Percentiles rank a stretch among this genome's conserved stretches.
Conservation (phyloP, 306 rosid species). For the Sophora flavescens region DNA sequence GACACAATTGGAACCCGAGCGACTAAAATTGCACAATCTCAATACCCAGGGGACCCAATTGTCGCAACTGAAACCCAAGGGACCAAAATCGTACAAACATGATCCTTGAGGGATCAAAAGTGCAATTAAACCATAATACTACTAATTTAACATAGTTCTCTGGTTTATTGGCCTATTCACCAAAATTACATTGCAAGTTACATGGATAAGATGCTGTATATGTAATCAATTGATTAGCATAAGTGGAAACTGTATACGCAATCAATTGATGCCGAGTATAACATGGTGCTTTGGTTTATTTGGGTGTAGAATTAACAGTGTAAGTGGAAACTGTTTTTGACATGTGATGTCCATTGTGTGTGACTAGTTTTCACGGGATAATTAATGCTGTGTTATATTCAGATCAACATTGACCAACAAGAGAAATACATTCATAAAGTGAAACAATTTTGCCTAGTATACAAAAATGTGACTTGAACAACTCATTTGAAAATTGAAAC, state of each 20-base stretch:
- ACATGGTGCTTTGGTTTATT: not conserved
- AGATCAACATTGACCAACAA: conserved; percentile 1
- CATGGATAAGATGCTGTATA: not conserved
- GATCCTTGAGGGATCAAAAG: too few species aligned
- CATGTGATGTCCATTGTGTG: not conserved
- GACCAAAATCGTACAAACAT: too few species aligned
- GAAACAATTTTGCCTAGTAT: not conserved
- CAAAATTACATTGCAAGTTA: not conserved
- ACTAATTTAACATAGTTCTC: not conserved
- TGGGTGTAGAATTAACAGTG: too few species aligned
- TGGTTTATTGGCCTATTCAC: not conserved
- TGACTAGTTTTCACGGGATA: not conserved
- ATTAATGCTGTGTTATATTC: conserved; percentile 21
- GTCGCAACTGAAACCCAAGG: too few species aligned
- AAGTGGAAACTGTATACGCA: not conserved
- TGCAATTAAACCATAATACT: too few species aligned
- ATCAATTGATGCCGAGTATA: not conserved
- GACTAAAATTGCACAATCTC: too few species aligned
- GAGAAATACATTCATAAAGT: conserved; percentile 6
- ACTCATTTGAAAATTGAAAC: too few species aligned
- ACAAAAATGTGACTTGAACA: not conserved
- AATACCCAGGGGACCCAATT: too few species aligned
- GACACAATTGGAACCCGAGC: too few species aligned
- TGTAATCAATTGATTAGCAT: not conserved
- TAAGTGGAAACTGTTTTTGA: conserved; percentile 1